Evolutionary conservation across 2,329 filamentous ascomycete genomes (phyloP), one percentile per base, ranked within the genome.

Genomic region (Fusarium luffae): DNA sequence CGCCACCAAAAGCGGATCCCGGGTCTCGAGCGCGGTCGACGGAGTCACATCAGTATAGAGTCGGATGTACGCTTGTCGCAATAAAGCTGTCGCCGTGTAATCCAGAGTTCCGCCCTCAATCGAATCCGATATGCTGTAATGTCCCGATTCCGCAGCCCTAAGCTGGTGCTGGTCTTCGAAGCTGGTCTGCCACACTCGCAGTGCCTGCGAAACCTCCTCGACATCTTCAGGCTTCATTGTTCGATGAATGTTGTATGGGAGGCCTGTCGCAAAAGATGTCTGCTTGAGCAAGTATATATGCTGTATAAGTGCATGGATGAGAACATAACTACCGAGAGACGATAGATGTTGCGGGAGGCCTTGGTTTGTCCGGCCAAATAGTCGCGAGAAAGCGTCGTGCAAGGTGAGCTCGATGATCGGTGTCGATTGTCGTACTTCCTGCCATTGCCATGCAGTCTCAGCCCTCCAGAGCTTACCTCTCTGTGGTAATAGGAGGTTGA

Each of bases 281-380:
- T 91, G 88, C 71, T 91, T 90, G 23, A 92, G 77, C 40, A 92
- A 82, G 75, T 90, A 93, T 18, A 93, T 89, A 66, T 92, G 90
- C 72, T 93, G 91, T 13, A 93, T 85, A 25, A 93, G 77, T 5
- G 90, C 90, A 73, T 93, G 90, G 5, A 93, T 90, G 34, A 93
- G 82, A 10, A 92, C 86, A 69, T 93, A 92, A 71, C 91, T 91
- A 1, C 90, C 91, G 9, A 92, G 78, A 0, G 88, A 88, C 0
- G 87, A 88, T 59, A 88, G 81, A 46, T 84, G 83, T 1, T 82
- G 78, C 2, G 84, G 83, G 1, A 85, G 80, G 0, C 80, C 81
- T 65, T 86, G 83, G 2, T 82, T 80, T 5, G 82, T 79, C 37
- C 88, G 84, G 27, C 85, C 82, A 37, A 90, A 82, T 0, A 90